phyloP scores from a whole-genome alignment of 306 rosid genomes.

The Cucurbita pepo region DNA sequence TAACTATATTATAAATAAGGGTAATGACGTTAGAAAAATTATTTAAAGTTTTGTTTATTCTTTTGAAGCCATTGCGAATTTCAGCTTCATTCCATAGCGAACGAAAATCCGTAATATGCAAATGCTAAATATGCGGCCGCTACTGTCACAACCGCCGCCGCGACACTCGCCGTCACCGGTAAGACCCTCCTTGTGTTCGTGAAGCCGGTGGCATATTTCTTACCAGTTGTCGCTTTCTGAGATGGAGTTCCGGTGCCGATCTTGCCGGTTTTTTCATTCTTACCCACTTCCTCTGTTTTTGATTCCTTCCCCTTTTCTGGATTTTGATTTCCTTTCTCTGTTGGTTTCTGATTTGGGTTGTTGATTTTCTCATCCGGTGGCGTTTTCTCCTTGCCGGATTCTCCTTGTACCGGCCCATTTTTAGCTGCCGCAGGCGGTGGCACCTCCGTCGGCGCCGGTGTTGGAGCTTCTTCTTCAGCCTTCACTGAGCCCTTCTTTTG shows the following conservation, averaged over 20 bases:
- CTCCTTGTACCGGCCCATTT: background rate
- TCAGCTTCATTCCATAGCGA: background rate
- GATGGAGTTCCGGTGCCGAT: background rate
- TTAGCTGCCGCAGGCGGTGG: background rate
- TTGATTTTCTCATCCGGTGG: background rate
- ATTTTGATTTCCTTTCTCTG: background rate
- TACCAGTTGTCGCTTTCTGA: too few relatives aligned
- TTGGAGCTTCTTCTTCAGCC: background rate
- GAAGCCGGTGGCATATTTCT: background rate
- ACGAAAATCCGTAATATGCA: background rate
- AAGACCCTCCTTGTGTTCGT: background rate
- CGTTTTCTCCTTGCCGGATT: background rate
- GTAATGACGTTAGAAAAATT: background rate
- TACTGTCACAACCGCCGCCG: background rate
- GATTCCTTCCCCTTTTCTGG: background rate
- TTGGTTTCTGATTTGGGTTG: background rate
- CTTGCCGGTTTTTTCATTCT: background rate
- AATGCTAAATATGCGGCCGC: background rate
- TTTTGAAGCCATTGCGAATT: background rate
- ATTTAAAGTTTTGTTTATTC: background rate
- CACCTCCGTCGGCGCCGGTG: background rate
- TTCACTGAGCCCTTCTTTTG: background rate
- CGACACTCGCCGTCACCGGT: background rate
- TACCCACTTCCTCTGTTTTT: background rate
- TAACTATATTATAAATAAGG: background rate